Percentiles rank a stretch among this genome's conserved stretches.
Evolutionary conservation across 352 stramenopile genomes (phyloP).

Genomic region (Globisporangium nodosum): DNA sequence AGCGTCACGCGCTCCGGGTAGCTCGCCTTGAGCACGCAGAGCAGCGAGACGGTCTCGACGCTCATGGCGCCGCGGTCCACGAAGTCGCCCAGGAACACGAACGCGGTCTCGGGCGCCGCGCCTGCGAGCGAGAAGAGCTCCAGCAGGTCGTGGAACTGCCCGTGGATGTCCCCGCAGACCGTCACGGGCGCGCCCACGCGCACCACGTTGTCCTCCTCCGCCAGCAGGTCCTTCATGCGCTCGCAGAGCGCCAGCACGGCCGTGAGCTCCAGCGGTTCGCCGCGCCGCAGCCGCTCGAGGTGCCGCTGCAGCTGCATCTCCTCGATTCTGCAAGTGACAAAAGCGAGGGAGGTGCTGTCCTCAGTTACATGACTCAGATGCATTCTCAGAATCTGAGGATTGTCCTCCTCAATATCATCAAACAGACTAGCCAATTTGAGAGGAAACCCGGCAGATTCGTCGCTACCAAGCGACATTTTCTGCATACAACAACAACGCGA

Average conservation of each 20-base stretch:
- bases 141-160: slow-evolving; percentile 96
- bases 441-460: too few relatives aligned
- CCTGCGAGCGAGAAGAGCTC: slow-evolving; percentile 91
- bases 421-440: too few relatives aligned
- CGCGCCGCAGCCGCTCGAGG: slow-evolving; percentile 55
- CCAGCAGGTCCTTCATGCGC: slow-evolving; percentile 59
- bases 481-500: too few relatives aligned
- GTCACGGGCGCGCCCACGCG: slow-evolving; percentile 68
- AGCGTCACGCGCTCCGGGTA: slow-evolving; percentile 92
- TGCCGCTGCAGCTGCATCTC: slow-evolving; percentile 34
- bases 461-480: too few relatives aligned
- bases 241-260: slow-evolving; percentile 57
- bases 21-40: slow-evolving; percentile 85
- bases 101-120: slow-evolving; percentile 78
- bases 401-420: too few relatives aligned
- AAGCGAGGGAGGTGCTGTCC: too few relatives aligned
- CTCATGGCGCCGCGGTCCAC: slow-evolving; percentile 95
- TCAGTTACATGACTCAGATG: too few relatives aligned
- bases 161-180: slow-evolving; percentile 94
- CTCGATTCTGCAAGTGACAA: too few relatives aligned
- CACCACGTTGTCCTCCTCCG: slow-evolving; percentile 83
- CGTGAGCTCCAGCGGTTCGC: slow-evolving; percentile 46
- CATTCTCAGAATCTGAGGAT: too few relatives aligned
- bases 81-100: slow-evolving; percentile 97
- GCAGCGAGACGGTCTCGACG: slow-evolving; percentile 91